These are phyloP conservation scores for Platanthera guangdongensis DNA, from an alignment of 106 monocot species.

Conservation along the genomic window DNA sequence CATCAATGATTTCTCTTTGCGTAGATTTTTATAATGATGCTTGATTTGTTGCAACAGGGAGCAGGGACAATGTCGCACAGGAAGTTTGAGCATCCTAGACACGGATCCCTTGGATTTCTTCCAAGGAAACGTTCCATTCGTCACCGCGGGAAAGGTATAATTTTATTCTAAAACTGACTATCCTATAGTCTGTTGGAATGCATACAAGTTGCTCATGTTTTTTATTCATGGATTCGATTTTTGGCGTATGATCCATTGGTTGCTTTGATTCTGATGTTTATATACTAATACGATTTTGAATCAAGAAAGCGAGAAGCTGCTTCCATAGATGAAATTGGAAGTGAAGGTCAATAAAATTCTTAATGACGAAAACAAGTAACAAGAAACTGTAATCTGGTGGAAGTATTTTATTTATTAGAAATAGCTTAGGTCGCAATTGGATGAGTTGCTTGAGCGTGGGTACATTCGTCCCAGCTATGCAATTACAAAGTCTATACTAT, in stretches of 20 bases:
- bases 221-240: background rate
- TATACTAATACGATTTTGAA: no score
- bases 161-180: background rate
- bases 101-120: slow-evolving; percentile 65
- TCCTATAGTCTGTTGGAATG: background rate
- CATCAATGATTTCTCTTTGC: background rate
- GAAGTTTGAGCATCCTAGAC: slow-evolving; percentile 75
- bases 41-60: slow-evolving; percentile 1
- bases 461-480: no score
- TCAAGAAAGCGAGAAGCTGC: no score
- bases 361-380: no score
- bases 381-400: no score
- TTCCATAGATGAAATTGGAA: no score
- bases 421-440: no score
- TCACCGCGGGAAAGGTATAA: slow-evolving; percentile 57
- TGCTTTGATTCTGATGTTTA: background rate
- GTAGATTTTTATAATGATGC: background rate
- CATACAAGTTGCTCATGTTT: no score
- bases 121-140: slow-evolving; percentile 51
- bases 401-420: no score
- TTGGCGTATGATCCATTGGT: background rate
- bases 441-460: no score
- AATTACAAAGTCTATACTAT: no score
- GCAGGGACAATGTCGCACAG: slow-evolving; percentile 48
- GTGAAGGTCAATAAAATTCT: no score